Evolutionary conservation across 2,329 filamentous ascomycete species (phyloP), one percentile per base, ranked within the genome.

Genomic region (Cladophialophora carrionii): DNA sequence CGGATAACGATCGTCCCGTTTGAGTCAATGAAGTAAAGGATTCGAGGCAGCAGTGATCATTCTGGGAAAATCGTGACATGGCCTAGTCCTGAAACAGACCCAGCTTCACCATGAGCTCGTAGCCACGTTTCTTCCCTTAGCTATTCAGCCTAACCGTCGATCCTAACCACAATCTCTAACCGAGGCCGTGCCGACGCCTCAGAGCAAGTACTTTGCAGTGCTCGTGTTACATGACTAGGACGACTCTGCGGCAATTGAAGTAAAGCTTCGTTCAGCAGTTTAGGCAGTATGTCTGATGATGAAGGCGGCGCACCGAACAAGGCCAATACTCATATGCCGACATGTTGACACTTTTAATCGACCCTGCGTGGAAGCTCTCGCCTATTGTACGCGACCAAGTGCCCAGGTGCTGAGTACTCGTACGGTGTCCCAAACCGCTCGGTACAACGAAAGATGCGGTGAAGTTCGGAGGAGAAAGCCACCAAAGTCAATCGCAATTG

Each of bases 151-250:
- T 17, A n/a, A 31, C 31, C 14, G 14, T 46, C 26, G 26, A 20
- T 26, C 56, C 24, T 48, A 14, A 49, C 26, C n/a, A 49, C 26
- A 49, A 58, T 22, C 46, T 58, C 56, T 32, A 43, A 46, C 37
- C 41, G 31, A 58, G 26, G 26, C 17, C 5, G 22, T 41, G 29
- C 9, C 48, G 22, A 24, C 17, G 9, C 2, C 7, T 12, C 46
- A 20, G 26, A 37, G 17, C 41, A 57, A 48, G 37, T 60, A 41
- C 57, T 51, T n/a, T 32, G 57, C 57, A 53, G 57, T 22, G 10
- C 26, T 22, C 37, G 48, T 60, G 43, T 31, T 31, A 53, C 43
- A 51, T 37, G 17, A 32, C 48, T n/a, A 7, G 17, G 4, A 43
- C 37, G 10, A 43, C 37, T 5, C 8, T 43, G 37, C n/a, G 7